Base-by-base conservation (phyloP, 2,329 filamentous ascomycete genomes). In the Talaromyces sp. region DNA sequence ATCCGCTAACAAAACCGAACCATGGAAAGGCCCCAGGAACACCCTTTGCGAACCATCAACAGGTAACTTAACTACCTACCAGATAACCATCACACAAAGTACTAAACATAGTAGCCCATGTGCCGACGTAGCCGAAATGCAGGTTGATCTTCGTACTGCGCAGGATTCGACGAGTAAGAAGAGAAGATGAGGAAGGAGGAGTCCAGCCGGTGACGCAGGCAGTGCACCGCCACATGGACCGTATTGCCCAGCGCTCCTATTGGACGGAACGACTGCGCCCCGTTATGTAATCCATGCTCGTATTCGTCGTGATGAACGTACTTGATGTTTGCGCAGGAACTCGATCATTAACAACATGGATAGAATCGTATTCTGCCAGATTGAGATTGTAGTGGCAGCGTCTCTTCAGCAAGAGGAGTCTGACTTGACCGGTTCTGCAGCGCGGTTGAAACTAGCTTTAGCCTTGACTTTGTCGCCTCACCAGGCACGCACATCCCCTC, bases 221-320 rank as follows among this genome's bases (percentile, higher is more conserved):
- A 18, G 35, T n/a, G 54, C 54, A 57, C 54, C 54, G 54, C 54
- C 54, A 57, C 54, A n/a, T 18, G 28, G 18, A n/a, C 3, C n/a
- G 16, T 5, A 14, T 9, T 9, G 4, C 16, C 11, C 12, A 23
- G 12, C 21, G 14, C 40, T 23, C 16, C 54, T 55, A 57, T 57
- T 57, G 54, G 54, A 35, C 21, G 1, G 7, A 28, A 1, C 2
- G 35, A 31, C 54, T 57, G 54, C 54, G 54, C 54, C 54, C 21
- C 54, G 11, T 40, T 56, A 56, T 33, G n/a, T 56, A 56, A 56
- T 37, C 54, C 33, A 39, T 28, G 7, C 14, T 40, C 14, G 54
- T 40, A 25, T 37, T 42, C 14, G 40, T 56, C 31, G 31, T 37
- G 33, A n/a, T 5, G 3, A 7, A 35, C 31, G 31, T 35, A 28